phyloP scores from a whole-genome alignment of 2,329 filamentous ascomycete genomes.

The Boeremia exigua region DNA sequence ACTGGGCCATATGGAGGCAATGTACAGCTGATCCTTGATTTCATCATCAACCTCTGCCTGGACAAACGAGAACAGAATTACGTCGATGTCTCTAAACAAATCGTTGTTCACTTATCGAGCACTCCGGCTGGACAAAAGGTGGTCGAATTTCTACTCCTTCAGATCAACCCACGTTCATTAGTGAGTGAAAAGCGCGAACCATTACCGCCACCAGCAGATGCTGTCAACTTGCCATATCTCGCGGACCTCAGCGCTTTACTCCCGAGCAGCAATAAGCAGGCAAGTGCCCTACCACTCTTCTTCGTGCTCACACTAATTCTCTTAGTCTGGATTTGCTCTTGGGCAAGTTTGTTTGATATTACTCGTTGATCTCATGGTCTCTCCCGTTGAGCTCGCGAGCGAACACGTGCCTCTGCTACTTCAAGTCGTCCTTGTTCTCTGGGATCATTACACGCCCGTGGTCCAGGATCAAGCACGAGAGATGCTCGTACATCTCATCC shows the following conservation, averaged over 20 bases:
- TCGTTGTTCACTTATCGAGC: slow-evolving; percentile 93
- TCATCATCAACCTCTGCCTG: slow-evolving; percentile 92
- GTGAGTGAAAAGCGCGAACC: slow-evolving; percentile 77
- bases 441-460: slow-evolving; percentile 95
- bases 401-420: slow-evolving; percentile 86
- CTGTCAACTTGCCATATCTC: slow-evolving; percentile 80
- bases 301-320: slow-evolving; percentile 23
- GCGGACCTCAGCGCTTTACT: slow-evolving; percentile 59
- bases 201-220: slow-evolving; percentile 68
- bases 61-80: slow-evolving; percentile 97
- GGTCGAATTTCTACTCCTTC: slow-evolving; percentile 88
- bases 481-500: slow-evolving; percentile 97
- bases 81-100: slow-evolving; percentile 96
- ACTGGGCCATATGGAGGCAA: slow-evolving; percentile 93
- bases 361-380: slow-evolving; percentile 94
- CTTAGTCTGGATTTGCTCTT: slow-evolving; percentile 78
- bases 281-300: slow-evolving; percentile 8
- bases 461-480: slow-evolving; percentile 97
- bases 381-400: slow-evolving; percentile 78
- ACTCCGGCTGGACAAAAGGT: slow-evolving; percentile 86
- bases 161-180: slow-evolving; percentile 96
- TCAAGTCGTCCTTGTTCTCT: slow-evolving; percentile 90
- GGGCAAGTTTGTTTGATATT: slow-evolving; percentile 93
- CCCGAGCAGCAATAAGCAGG: slow-evolving; percentile 42
- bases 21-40: slow-evolving; percentile 91